Conservation (phyloP, 208 protist genomes). For the Wallacemonas sp. region DNA sequence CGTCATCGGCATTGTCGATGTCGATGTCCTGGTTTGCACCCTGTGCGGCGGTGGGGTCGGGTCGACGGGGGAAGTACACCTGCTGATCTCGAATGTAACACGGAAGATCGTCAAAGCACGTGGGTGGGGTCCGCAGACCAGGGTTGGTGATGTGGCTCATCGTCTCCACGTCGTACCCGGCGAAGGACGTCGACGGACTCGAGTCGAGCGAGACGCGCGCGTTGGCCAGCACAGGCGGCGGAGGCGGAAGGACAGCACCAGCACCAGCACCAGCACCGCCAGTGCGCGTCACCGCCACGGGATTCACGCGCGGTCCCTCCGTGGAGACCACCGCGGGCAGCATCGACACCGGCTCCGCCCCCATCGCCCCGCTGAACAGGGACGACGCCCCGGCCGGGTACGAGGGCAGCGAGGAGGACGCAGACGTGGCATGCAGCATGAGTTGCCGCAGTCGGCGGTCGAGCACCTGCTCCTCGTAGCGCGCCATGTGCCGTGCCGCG, state of each 20-base stretch:
- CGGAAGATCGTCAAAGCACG: slow-evolving; percentile 5
- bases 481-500: slow-evolving; percentile 9
- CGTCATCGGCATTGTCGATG: no score
- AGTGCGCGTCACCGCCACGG: no score
- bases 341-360: no score
- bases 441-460: slow-evolving; percentile 25
- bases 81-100: slow-evolving; percentile 8
- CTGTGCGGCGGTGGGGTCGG: no score
- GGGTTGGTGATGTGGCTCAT: slow-evolving; percentile 9
- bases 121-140: slow-evolving; percentile 8
- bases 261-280: no score
- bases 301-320: no score
- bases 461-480: slow-evolving; percentile 24
- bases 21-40: not conserved
- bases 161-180: not conserved
- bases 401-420: no score
- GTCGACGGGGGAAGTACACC: slow-evolving; percentile 1
- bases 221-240: not conserved
- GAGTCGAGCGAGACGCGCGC: not conserved
- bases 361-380: no score
- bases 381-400: no score
- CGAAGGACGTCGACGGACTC: slow-evolving; percentile 1
- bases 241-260: no score
- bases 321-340: no score
- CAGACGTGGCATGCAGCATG: slow-evolving; percentile 2